Evolutionary conservation across 2,329 filamentous ascomycete species (phyloP).

Genomic region (Orbilia ellipsospora): DNA sequence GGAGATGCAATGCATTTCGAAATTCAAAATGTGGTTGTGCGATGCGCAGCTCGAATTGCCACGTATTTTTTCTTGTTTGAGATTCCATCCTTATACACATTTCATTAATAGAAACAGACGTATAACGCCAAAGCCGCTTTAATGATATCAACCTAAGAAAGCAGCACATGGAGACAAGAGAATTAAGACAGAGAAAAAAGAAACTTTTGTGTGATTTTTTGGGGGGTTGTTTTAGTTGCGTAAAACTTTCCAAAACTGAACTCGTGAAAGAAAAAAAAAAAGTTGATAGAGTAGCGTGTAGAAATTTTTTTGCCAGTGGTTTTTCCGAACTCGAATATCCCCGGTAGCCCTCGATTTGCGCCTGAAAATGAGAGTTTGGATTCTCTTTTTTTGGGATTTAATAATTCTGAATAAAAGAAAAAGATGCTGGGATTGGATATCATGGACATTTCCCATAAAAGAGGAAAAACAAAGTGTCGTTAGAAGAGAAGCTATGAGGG

Average conservation of each 20-base stretch:
- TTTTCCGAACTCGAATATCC: constrained; percentile 24
- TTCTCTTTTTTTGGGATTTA: constrained; percentile 8
- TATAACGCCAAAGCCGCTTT: constrained; percentile 51
- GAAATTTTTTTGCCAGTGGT: constrained; percentile 15
- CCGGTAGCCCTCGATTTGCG: constrained; percentile 37
- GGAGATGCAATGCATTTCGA: constrained; percentile 10
- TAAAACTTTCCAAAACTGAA: constrained; percentile 51
- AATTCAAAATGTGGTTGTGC: constrained; percentile 20
- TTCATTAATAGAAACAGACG: constrained; percentile 12
- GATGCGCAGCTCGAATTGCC: constrained; percentile 31
- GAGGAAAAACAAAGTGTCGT: constrained; percentile 29
- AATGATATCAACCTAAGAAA: constrained; percentile 50
- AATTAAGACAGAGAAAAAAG: constrained; percentile 10
- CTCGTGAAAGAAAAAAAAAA: constrained; percentile 1
- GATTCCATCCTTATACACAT: constrained; percentile 23
- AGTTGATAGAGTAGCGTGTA: constrained; percentile 28
- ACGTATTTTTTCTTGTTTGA: constrained; percentile 30
- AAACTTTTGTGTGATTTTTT: constrained; percentile 51
- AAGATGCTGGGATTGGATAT: constrained; percentile 11
- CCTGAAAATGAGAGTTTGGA: constrained; percentile 45
- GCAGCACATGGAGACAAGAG: constrained; percentile 30
- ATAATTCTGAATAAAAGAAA: too few relatives aligned
- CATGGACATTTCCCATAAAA: constrained; percentile 23
- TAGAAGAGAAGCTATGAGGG: constrained; percentile 14
- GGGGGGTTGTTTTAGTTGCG: constrained; percentile 42